phyloP scores from a whole-genome alignment of 345 rosid genomes.

The Lepidium didymum region DNA sequence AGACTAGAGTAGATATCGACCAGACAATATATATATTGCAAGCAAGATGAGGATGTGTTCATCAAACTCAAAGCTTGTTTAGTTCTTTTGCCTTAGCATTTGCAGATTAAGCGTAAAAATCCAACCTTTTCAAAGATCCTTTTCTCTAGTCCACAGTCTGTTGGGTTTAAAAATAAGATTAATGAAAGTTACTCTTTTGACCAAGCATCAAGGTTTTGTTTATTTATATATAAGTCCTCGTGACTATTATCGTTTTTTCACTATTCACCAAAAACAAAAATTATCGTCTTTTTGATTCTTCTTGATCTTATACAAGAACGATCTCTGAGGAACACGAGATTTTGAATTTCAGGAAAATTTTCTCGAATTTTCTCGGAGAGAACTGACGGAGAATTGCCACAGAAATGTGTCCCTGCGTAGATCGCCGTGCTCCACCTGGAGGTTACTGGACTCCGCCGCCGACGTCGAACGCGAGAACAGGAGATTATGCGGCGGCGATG shows the following conservation, averaged over 20 bases:
- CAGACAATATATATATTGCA: not conserved
- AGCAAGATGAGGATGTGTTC: not conserved
- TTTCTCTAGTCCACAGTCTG: not conserved
- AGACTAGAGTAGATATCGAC: not conserved
- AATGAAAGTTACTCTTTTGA: not conserved
- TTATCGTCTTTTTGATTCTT: no score
- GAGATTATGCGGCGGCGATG: constrained; percentile 14
- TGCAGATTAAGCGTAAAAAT: not conserved
- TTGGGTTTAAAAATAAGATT: not conserved
- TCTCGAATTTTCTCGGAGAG: not conserved
- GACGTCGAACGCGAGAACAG: constrained; percentile 24
- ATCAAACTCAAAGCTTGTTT: constrained; percentile 4
- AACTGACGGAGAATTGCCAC: not conserved
- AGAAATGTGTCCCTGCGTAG: constrained; percentile 34
- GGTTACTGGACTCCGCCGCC: constrained; percentile 57
- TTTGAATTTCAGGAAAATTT: not conserved
- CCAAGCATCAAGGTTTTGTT: not conserved
- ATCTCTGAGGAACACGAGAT: not conserved
- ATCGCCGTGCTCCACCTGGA: constrained; percentile 24
- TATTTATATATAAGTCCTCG: not conserved
- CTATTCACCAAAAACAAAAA: no score
- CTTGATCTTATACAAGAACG: not conserved
- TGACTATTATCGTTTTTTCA: not conserved
- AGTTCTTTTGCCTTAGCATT: not conserved
- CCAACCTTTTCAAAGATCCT: not conserved